Conservation (phyloP, 495 filamentous ascomycete genomes). For the Penicillium diatomitis region DNA sequence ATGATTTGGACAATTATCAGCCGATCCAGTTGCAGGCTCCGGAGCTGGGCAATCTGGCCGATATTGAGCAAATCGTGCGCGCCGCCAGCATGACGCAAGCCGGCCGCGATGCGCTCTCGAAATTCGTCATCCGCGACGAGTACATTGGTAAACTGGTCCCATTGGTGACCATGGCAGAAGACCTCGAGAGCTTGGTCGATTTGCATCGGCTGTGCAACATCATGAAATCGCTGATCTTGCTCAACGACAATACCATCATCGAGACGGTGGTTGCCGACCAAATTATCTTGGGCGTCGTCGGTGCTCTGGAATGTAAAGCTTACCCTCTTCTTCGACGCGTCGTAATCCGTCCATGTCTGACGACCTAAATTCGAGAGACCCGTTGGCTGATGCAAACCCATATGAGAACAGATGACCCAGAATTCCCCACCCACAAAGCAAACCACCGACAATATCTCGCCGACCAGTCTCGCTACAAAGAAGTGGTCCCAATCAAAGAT, state of each 20-base stretch:
- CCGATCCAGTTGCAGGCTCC: slow-evolving; percentile 68
- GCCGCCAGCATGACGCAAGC: slow-evolving; percentile 59
- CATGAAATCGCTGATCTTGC: slow-evolving; percentile 89
- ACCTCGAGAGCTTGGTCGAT: slow-evolving; percentile 76
- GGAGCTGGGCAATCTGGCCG: slow-evolving; percentile 66
- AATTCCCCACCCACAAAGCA: slow-evolving; percentile 97
- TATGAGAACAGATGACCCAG: slow-evolving; percentile 64
- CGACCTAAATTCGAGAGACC: not conserved
- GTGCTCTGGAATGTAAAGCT: slow-evolving; percentile 78
- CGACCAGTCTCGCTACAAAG: slow-evolving; percentile 84
- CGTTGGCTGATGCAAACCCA: slow-evolving; percentile 1
- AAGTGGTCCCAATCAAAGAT: slow-evolving; percentile 89
- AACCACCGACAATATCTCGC: slow-evolving; percentile 92
- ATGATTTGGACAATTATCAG: slow-evolving; percentile 69
- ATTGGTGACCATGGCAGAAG: slow-evolving; percentile 76
- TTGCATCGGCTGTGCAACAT: slow-evolving; percentile 92
- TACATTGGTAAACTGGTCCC: slow-evolving; percentile 86
- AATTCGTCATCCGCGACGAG: slow-evolving; percentile 72
- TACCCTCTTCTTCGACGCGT: slow-evolving; percentile 1
- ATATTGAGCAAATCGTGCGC: slow-evolving; percentile 76
- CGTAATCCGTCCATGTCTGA: too few relatives aligned
- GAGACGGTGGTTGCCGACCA: slow-evolving; percentile 87
- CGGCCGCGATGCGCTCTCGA: slow-evolving; percentile 82
- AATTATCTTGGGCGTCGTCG: slow-evolving; percentile 84
- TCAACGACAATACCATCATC: slow-evolving; percentile 91